Evolutionary conservation across 352 stramenopile genomes (phyloP).

Genomic region (Globisporangium yorkense): DNA sequence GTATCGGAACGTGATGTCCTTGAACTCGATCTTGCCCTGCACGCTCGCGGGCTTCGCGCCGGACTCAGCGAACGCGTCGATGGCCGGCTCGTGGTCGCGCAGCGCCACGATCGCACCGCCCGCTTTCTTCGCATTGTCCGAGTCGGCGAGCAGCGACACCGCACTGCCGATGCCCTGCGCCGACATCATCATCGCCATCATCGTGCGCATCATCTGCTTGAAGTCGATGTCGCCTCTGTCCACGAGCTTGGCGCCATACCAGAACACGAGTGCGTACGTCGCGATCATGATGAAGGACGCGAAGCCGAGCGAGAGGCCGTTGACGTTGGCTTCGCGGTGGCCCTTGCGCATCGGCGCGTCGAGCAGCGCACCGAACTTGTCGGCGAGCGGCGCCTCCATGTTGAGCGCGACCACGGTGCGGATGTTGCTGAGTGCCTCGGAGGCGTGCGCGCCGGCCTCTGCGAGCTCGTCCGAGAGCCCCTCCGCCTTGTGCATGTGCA

Average conservation of each 20-base stretch:
- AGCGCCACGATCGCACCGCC: conserved; percentile 11
- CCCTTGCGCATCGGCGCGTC: conserved; percentile 16
- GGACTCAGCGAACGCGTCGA: conserved; percentile 5
- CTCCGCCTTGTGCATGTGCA: conserved; percentile 15
- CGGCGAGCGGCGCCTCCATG: conserved; percentile 22
- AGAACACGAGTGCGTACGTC: conserved; percentile 48
- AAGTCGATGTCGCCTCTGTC: conserved; percentile 32
- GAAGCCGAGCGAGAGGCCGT: conserved; percentile 47
- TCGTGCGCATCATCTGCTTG: conserved; percentile 33
- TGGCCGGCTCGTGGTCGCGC: neutral
- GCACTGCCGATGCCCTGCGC: conserved; percentile 25
- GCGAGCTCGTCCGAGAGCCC: conserved; percentile 20
- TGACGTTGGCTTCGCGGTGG: conserved; percentile 19
- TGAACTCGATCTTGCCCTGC: conserved; percentile 17
- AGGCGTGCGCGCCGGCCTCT: conserved; percentile 32
- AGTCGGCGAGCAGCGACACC: conserved; percentile 21
- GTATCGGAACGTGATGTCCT: conserved; percentile 19
- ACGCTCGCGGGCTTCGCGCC: conserved; percentile 9
- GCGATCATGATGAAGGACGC: conserved; percentile 46
- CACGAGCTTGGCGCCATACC: conserved; percentile 44
- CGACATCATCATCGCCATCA: conserved; percentile 52
- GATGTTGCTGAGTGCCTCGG: conserved; percentile 39
- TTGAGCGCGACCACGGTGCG: conserved; percentile 30
- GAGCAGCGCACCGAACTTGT: conserved; percentile 27
- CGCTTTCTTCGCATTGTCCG: conserved; percentile 28